Base-by-base conservation (phyloP, 208 protist species). In the Trypanosoma avium region DNA sequence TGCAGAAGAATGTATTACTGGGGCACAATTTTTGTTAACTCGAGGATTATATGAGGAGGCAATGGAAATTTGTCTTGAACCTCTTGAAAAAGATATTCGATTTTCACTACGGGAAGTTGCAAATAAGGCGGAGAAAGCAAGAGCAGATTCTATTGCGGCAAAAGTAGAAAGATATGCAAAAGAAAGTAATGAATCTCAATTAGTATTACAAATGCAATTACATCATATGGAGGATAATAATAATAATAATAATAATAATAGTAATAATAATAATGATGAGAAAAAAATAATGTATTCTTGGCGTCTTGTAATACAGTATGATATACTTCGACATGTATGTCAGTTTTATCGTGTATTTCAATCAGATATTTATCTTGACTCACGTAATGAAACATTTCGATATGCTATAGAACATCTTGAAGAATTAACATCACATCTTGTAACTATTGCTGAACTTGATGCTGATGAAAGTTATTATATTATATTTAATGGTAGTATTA, bases 231-330 rank as follows among this genome's bases (percentile, higher is more conserved):
- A 24, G 2, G 35, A 4, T 10, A n/a, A 52, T 32, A n/a, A 17
- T 38, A 8, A 3, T 9, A 4, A 8, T 4, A n/a, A n/a, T 8
- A 42, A 9, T 42, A 9, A 8, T 42, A 15, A 15, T 38, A 38
- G 33, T 42, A 42, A 8, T 42, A 42, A 13, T 2, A 15, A 8
- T 21, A 17, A 1, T 30, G 8, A 26, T 27, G 21, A 77, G 22
- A 58, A 61, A 24, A 55, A 80, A 47, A 66, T 91, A 35, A 61
- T 90, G 55, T 73, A 47, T 27, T 54, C 82, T 4, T 81, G 87
- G 72, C 73, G 75, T 61, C 62, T 84, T 48, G 67, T 89, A 10
- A 15, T 71, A 45, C 74, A 77, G 33, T 79, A 89, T 50, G 77
- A 88, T 17, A 52, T 86, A 4, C 54, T 88, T 30, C 10, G 33